A percentile compares a stretch with the other conserved stretches of the same genome.
phyloP scores from a whole-genome alignment of 305 asterid genomes.

The Petunia hybrid region DNA sequence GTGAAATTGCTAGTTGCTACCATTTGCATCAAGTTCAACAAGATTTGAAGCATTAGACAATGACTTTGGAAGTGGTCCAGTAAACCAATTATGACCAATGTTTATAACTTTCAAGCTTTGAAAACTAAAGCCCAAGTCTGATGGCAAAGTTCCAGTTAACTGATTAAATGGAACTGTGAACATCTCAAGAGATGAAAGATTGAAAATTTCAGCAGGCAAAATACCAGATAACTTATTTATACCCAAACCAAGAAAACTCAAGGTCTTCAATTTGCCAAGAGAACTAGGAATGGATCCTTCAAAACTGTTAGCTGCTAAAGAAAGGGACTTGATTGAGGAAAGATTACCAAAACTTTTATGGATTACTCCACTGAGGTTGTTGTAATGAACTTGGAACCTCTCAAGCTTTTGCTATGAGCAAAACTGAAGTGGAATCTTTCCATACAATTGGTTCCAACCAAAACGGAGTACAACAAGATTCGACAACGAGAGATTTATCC shows the following conservation, averaged over 20 bases:
- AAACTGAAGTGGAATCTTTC: constrained; percentile 43
- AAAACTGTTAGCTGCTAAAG: constrained; percentile 42
- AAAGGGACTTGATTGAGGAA: constrained; percentile 43
- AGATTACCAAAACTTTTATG: constrained; percentile 44
- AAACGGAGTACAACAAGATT: constrained; percentile 40
- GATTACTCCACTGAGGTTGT: constrained; percentile 42
- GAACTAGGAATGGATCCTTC: constrained; percentile 42
- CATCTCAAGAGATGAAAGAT: constrained; percentile 42
- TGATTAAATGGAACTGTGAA: constrained; percentile 40
- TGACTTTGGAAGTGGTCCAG: constrained; percentile 45
- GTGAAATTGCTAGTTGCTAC: constrained; percentile 36
- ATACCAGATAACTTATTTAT: constrained; percentile 42
- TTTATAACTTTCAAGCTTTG: constrained; percentile 40
- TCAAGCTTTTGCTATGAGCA: constrained; percentile 45
- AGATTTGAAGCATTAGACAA: constrained; percentile 53
- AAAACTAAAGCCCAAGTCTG: constrained; percentile 41
- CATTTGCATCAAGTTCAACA: constrained; percentile 37
- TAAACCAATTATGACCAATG: constrained; percentile 43
- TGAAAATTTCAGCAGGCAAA: constrained; percentile 42
- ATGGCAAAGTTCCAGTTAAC: constrained; percentile 42
- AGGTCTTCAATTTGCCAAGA: constrained; percentile 35
- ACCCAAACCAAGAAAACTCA: constrained; percentile 43
- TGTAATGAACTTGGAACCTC: constrained; percentile 40
- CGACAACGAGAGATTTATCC: constrained; percentile 42
- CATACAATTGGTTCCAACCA: constrained; percentile 47